phyloP scores from a whole-genome alignment of 257 asterid species.

The Nyctanthes arbortristis region DNA sequence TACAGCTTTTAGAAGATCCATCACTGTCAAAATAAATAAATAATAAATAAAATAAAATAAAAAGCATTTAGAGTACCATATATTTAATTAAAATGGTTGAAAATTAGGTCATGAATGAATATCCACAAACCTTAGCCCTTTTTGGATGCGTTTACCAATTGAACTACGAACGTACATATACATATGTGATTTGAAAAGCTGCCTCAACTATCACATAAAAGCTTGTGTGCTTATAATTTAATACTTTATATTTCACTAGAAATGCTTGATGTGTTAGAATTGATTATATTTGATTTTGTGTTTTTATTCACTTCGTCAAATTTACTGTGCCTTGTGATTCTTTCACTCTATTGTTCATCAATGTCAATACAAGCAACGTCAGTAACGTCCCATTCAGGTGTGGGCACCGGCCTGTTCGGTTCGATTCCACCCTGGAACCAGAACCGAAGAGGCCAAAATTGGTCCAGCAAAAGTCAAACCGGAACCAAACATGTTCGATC shows the following conservation, averaged over 20 bases:
- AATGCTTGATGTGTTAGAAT: neutral
- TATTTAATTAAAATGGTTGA: constrained; percentile 22
- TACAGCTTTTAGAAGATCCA: constrained; percentile 20
- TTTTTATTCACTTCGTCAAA: neutral
- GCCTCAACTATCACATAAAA: constrained; percentile 25
- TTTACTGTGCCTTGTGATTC: no score
- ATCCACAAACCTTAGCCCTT: constrained; percentile 17
- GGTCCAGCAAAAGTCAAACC: no score
- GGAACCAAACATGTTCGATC: no score
- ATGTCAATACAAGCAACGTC: no score
- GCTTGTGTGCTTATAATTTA: constrained; percentile 40
- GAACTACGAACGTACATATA: neutral
- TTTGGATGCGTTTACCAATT: constrained; percentile 17
- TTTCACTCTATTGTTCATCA: no score
- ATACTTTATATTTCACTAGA: constrained; percentile 30
- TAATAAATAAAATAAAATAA: no score
- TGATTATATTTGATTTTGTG: neutral
- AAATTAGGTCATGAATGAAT: constrained; percentile 50
- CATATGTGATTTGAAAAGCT: constrained; percentile 21
- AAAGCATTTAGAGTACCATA: constrained; percentile 20
- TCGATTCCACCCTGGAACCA: no score
- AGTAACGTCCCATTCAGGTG: no score
- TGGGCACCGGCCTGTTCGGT: no score
- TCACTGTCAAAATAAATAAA: constrained; percentile 23
- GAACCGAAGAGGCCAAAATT: no score